Evolutionary conservation across 257 asterid species (phyloP).

Genomic region (Scutellaria galericulata): DNA sequence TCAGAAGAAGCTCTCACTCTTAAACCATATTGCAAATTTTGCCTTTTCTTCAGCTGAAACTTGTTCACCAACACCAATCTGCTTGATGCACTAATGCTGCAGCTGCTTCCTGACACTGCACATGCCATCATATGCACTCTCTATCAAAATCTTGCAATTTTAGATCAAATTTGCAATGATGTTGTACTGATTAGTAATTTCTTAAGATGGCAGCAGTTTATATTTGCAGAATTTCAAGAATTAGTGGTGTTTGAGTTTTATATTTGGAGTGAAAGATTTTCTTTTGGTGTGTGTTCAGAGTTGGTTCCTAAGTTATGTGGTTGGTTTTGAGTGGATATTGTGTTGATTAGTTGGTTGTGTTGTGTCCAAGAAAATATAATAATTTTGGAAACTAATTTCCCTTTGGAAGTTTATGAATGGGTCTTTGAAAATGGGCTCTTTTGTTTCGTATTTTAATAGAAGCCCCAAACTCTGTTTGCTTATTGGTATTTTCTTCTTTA

Average conservation of each 20-base stretch:
- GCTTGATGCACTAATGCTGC: conserved; percentile 43
- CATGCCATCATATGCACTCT: conserved; percentile 42
- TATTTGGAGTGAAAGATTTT: not conserved
- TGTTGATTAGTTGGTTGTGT: conserved; percentile 24
- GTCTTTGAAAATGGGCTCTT: not conserved
- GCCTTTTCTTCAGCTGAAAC: conserved; percentile 44
- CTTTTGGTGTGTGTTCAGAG: conserved; percentile 34
- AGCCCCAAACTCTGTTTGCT: too few species aligned
- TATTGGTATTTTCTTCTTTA: too few species aligned
- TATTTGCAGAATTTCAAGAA: not conserved
- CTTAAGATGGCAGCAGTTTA: not conserved
- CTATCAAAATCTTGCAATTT: too few species aligned
- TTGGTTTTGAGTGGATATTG: conserved; percentile 36
- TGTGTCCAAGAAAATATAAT: conserved; percentile 14
- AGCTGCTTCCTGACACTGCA: conserved; percentile 54
- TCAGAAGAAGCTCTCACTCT: conserved; percentile 57
- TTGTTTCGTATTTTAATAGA: too few species aligned
- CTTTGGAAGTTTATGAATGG: not conserved
- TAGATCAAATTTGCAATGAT: too few species aligned
- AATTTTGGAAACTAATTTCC: not conserved
- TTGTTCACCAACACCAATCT: conserved; percentile 45
- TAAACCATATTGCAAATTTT: conserved; percentile 31
- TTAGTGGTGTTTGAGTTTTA: not conserved
- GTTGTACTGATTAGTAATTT: too few species aligned
- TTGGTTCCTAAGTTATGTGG: conserved; percentile 37